Percentiles rank a stretch among this genome's conserved stretches.
Evolutionary conservation across 2,329 filamentous ascomycete genomes (phyloP).

Genomic region (Plectosphaerella plurivora): DNA sequence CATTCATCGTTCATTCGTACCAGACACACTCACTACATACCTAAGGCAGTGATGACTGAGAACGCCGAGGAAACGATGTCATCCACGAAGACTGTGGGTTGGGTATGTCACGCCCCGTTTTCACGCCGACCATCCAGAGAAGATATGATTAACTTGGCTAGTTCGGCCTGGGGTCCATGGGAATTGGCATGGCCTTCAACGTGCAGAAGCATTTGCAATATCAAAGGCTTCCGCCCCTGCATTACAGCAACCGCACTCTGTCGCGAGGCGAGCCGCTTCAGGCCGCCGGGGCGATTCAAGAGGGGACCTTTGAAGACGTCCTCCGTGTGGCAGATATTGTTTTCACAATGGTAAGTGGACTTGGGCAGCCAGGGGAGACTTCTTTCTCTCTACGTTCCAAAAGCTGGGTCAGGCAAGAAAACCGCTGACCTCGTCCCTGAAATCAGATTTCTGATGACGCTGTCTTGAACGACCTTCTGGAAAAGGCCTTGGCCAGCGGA

Average conservation of each 20-base stretch:
- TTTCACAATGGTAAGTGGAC: slow-evolving; percentile 31
- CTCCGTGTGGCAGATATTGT: slow-evolving; percentile 30
- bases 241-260: slow-evolving; percentile 34
- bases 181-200: slow-evolving; percentile 36
- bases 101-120: neutral
- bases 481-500: slow-evolving; percentile 1
- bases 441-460: slow-evolving; percentile 7
- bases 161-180: slow-evolving; percentile 36
- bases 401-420: neutral
- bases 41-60: neutral
- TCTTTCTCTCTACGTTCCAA: neutral
- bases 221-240: slow-evolving; percentile 22
- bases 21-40: neutral
- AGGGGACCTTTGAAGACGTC: slow-evolving; percentile 26
- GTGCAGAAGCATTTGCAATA: slow-evolving; percentile 31
- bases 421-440: neutral
- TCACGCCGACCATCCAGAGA: neutral
- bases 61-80: neutral
- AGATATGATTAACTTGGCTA: neutral
- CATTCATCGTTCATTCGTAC: neutral
- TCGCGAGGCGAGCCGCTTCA: slow-evolving; percentile 28
- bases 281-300: slow-evolving; percentile 24
- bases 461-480: slow-evolving; percentile 4
- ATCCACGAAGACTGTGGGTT: slow-evolving; percentile 2
- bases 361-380: neutral